phyloP scores from a whole-genome alignment of 441 rosid genomes.

The Gossypium schwendimanii region DNA sequence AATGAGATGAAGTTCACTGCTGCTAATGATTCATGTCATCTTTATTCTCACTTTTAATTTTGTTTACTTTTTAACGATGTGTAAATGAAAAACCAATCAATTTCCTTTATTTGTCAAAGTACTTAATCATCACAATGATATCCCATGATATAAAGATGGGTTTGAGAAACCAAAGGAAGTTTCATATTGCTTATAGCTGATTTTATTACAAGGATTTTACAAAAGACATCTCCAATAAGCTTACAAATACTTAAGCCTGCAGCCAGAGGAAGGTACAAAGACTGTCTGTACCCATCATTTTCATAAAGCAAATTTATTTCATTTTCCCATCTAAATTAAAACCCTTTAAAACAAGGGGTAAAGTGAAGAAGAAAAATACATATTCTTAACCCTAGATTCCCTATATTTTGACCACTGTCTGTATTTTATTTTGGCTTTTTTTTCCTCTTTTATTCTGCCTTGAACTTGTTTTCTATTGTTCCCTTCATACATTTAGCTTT shows the following conservation, averaged over 20 bases:
- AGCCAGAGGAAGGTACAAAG: neutral
- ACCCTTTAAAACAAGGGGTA: neutral
- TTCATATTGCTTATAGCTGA: conserved; percentile 2
- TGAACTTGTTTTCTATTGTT: neutral
- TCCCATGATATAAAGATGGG: neutral
- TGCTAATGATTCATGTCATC: no score
- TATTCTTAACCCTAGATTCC: neutral
- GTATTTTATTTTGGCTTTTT: neutral
- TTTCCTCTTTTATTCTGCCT: neutral
- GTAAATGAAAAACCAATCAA: no score
- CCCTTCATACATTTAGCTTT: neutral
- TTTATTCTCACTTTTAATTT: no score
- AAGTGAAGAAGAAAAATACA: neutral
- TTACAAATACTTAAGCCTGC: neutral
- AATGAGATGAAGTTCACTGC: no score
- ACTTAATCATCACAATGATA: no score
- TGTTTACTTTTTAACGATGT: no score
- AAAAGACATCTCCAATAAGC: neutral
- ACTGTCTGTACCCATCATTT: neutral
- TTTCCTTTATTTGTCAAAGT: no score
- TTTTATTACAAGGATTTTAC: conserved; percentile 13
- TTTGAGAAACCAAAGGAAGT: neutral
- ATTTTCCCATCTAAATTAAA: neutral
- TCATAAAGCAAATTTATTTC: neutral
- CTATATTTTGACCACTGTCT: neutral